Evolutionary conservation across 805 yeast genomes (phyloP).

Genomic region (Yarrowia sp.): DNA sequence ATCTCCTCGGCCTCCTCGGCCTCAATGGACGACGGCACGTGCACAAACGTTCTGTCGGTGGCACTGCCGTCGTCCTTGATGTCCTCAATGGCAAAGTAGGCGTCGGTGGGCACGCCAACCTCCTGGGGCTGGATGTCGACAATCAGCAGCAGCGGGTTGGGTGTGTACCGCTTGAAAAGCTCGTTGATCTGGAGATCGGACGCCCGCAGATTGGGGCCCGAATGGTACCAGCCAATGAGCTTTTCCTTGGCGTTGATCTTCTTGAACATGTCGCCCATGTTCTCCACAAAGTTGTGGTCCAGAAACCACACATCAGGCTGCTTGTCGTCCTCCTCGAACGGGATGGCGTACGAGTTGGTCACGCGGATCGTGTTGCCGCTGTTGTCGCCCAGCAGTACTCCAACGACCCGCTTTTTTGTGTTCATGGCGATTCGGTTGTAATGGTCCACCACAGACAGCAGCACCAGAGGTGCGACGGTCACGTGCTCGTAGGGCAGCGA

Average conservation of each 20-base stretch:
- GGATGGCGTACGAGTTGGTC: constrained; percentile 94
- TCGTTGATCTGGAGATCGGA: constrained; percentile 93
- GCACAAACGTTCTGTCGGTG: constrained; percentile 90
- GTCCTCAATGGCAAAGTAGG: constrained; percentile 92
- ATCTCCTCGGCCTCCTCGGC: constrained; percentile 99
- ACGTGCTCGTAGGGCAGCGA: constrained; percentile 55
- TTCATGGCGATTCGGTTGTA: constrained; percentile 83
- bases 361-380: constrained; percentile 65
- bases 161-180: constrained; percentile 79
- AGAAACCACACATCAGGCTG: constrained; percentile 94
- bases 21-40: constrained; percentile 87
- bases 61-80: constrained; percentile 95
- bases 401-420: constrained; percentile 83
- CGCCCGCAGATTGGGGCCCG: constrained; percentile 90
- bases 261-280: constrained; percentile 97
- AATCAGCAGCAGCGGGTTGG: constrained; percentile 82
- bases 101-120: constrained; percentile 95
- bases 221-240: constrained; percentile 98
- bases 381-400: constrained; percentile 89
- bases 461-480: constrained; percentile 93
- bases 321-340: constrained; percentile 95
- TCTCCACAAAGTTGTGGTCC: constrained; percentile 94
- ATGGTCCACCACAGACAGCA: constrained; percentile 93
- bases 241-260: constrained; percentile 97
- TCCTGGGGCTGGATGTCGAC: constrained; percentile 87